Evolutionary conservation across 805 yeast genomes (phyloP), one percentile per base, ranked within the genome.

Genomic region (Metschnikowia dekortorum): DNA sequence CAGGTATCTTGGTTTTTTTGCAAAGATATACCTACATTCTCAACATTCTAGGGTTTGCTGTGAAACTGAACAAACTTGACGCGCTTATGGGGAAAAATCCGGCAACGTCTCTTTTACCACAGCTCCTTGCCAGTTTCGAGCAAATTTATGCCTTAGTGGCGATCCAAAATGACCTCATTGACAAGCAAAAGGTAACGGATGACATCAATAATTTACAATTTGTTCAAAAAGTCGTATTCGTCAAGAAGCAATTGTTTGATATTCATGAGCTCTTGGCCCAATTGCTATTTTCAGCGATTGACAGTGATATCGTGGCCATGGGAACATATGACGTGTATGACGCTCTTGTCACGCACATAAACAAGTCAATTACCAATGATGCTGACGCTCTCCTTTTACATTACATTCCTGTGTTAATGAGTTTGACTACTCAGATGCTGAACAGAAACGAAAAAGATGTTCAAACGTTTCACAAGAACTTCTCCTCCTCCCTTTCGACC

Each of bases 211-310:
- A 62, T 65, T 74, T 53, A 58, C 73, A 18, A 16, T 70, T 71
- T 43, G 65, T 71, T 34, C 62, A 61, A 52, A 61, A 69, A 18
- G 64, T 85, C 34, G 74, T 73, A 35, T 83, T 79, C 58, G 79
- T 86, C 60, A 80, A 89, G 54, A 81, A 79, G 49, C 82, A 81
- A 54, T 70, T 88, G 30, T 76, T 81, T 47, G 73, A 72, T 45
- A 84, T 84, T 58, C 94, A 90, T 63, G 96, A 89, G 59, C 61
- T 76, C 1, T 66, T 91, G 48, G 84, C 91, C 40, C 87, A 83
- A 62, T 71, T 88, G 1, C 69, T 85, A 6, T 80, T 65, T 57
- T 84, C 85, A 2, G 64, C 80, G 40, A 69, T 77, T 7, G 69
- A 71, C 2, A 70, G 70, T 36, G 70, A 72, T 37, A 52, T 62